Evolutionary conservation across 1,284 basidiomycete genomes (phyloP).

Genomic region (Mycena sp.): DNA sequence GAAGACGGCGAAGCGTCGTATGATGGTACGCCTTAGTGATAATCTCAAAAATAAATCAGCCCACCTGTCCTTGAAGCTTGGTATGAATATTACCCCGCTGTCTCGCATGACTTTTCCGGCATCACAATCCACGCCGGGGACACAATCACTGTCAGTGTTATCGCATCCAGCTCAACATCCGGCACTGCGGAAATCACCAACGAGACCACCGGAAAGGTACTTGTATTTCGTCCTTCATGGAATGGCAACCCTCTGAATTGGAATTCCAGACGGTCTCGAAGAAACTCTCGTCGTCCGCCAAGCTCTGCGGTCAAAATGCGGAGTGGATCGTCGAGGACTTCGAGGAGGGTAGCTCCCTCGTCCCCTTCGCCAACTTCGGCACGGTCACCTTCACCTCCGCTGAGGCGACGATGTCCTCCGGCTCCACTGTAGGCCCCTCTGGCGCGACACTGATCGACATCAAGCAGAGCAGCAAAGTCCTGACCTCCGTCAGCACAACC

Average conservation of each 20-base stretch:
- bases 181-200: conserved; percentile 26
- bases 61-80: conserved; percentile 37
- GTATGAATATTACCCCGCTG: conserved; percentile 51
- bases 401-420: conserved; percentile 28
- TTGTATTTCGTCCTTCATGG: no score
- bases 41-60: background rate
- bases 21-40: conserved; percentile 10
- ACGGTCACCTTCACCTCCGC: conserved; percentile 41
- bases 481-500: conserved; percentile 35
- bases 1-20: conserved; percentile 15
- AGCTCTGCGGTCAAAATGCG: conserved; percentile 46
- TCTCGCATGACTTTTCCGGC: conserved; percentile 44
- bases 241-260: background rate
- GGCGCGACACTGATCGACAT: conserved; percentile 43
- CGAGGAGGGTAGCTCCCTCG: conserved; percentile 41
- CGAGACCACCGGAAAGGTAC: conserved; percentile 21
- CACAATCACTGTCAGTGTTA: conserved; percentile 34
- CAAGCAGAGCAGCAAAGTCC: conserved; percentile 38
- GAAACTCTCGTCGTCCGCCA: conserved; percentile 40
- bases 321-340: conserved; percentile 53
- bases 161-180: conserved; percentile 11
- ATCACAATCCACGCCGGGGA: conserved; percentile 39
- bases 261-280: conserved; percentile 43
- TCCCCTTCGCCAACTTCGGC: conserved; percentile 51
- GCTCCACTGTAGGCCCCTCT: conserved; percentile 32